Percentiles rank a stretch among this genome's conserved stretches.
These are phyloP conservation scores for Desmodesmus armatus DNA, from an alignment of 139 green algal species.

Conservation along the genomic window DNA sequence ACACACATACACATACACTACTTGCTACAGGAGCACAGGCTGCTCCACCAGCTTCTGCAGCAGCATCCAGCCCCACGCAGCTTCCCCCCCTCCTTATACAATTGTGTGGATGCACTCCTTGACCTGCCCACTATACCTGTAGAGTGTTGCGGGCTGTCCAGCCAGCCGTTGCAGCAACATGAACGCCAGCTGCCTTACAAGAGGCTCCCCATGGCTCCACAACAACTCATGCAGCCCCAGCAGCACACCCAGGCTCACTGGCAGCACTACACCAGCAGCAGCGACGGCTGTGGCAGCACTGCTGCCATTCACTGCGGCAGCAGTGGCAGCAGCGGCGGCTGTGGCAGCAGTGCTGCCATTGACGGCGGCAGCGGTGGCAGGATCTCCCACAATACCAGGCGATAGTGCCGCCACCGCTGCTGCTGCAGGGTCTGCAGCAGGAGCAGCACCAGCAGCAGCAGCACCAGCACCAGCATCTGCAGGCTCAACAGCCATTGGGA, in stretches of 20 bases:
- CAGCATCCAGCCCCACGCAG: neutral
- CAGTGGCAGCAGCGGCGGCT: neutral
- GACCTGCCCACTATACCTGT: constrained; percentile 36
- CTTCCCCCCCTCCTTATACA: no score
- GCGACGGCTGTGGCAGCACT: neutral
- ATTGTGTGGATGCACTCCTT: no score
- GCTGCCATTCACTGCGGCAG: neutral
- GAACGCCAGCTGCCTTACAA: constrained; percentile 44
- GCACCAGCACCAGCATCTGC: neutral
- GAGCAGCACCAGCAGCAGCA: neutral
- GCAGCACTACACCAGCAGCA: neutral
- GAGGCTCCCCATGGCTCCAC: constrained; percentile 19
- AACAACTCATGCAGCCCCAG: constrained; percentile 33
- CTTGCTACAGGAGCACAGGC: neutral
- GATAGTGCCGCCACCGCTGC: neutral
- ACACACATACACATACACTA: neutral
- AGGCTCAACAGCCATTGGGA: neutral
- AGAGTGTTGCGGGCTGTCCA: constrained; percentile 41
- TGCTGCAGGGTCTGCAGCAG: constrained; percentile 4
- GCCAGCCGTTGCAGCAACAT: constrained; percentile 47
- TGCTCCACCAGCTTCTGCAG: neutral
- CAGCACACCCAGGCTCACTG: constrained; percentile 15
- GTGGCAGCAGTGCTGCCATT: neutral
- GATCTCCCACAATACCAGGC: neutral
- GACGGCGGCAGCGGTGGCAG: neutral